These are phyloP conservation scores for Rhododendron henanense DNA, from an alignment of 148 eudicot species.

Conservation along the genomic window DNA sequence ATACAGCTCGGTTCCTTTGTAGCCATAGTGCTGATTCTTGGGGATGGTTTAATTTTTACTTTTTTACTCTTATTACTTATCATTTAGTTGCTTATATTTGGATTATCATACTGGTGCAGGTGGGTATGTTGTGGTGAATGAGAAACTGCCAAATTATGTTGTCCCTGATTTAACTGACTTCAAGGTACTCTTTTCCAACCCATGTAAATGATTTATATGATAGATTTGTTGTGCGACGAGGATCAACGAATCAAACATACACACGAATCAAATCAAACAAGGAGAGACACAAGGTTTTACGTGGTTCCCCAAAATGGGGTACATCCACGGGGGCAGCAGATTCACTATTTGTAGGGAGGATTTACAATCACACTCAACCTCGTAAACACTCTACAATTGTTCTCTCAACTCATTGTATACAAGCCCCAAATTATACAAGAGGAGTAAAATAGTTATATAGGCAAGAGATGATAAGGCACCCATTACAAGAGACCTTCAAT, in stretches of 20 bases:
- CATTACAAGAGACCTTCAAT: too few species aligned
- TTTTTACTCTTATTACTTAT: not conserved
- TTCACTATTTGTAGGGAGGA: too few species aligned
- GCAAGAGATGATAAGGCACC: too few species aligned
- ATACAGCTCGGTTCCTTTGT: not conserved
- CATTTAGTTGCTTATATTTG: not conserved
- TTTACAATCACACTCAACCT: too few species aligned
- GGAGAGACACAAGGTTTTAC: too few species aligned
- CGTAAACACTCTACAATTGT: too few species aligned
- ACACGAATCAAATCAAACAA: too few species aligned
- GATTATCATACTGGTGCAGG: constrained; percentile 10
- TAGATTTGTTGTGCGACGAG: not conserved
- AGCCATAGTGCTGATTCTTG: not conserved
- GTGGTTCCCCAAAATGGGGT: too few species aligned
- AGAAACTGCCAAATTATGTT: constrained; percentile 23
- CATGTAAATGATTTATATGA: not conserved
- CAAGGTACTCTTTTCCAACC: constrained; percentile 16
- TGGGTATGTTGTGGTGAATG: constrained; percentile 24
- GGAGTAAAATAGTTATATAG: too few species aligned
- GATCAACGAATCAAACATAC: not conserved
- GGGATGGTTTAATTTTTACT: not conserved
- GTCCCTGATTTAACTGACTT: constrained; percentile 24
- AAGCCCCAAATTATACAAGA: too few species aligned
- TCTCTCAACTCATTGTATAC: too few species aligned
- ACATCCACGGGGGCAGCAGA: too few species aligned